Evolutionary conservation across 768 basidiomycete species (phyloP).

Genomic region (Calocera viscosa): DNA sequence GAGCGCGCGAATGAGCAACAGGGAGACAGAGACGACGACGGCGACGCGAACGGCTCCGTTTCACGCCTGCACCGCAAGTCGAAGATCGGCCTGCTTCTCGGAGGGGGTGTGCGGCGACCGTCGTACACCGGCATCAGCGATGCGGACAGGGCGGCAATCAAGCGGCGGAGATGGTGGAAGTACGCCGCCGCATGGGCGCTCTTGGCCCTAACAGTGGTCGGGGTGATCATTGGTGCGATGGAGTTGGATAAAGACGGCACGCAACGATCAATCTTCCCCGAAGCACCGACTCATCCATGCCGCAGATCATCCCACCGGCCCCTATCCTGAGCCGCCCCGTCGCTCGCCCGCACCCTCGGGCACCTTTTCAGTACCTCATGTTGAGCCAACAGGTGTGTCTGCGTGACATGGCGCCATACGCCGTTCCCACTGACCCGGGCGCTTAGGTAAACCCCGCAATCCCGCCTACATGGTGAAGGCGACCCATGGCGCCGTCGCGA

Average conservation of each 20-base stretch:
- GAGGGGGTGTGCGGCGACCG: background rate
- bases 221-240: constrained; percentile 4
- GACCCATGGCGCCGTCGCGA: constrained; percentile 71
- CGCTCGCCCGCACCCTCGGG: background rate
- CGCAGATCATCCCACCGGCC: constrained; percentile 4
- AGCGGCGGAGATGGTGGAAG: background rate
- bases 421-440: constrained; percentile 17
- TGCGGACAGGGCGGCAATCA: background rate
- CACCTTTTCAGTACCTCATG: constrained; percentile 3
- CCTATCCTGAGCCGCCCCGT: background rate
- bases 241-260: background rate
- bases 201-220: background rate
- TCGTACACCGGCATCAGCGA: background rate
- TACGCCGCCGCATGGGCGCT: background rate
- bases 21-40: background rate
- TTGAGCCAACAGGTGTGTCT: background rate
- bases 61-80: constrained; percentile 3
- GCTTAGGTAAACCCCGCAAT: constrained; percentile 29
- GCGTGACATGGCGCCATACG: background rate
- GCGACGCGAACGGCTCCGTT: background rate
- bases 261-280: background rate
- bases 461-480: constrained; percentile 50
- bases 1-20: background rate
- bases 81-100: background rate
- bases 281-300: background rate